These are phyloP conservation scores for Alternaria tenuissima DNA, from an alignment of 2,329 filamentous ascomycete species.

Conservation along the genomic window DNA sequence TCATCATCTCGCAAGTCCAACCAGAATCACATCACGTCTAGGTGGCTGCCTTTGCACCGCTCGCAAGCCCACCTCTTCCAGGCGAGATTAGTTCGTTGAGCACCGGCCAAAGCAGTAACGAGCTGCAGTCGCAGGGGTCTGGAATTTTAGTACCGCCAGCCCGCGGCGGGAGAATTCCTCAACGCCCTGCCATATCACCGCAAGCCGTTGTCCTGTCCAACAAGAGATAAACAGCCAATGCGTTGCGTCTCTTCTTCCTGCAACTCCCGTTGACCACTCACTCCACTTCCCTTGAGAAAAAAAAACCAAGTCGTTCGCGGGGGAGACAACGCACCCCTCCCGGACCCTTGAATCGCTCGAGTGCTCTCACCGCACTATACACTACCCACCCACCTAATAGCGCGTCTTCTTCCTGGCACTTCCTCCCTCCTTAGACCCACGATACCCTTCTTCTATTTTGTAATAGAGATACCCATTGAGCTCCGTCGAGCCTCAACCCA, in stretches of 20 bases:
- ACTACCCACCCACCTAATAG: constrained; percentile 19
- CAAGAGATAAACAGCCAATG: constrained; percentile 46
- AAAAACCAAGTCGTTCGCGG: constrained; percentile 18
- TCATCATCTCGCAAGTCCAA: constrained; percentile 25
- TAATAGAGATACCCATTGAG: constrained; percentile 39
- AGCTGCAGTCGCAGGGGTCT: constrained; percentile 39
- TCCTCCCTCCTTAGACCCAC: constrained; percentile 25
- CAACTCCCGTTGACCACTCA: constrained; percentile 26
- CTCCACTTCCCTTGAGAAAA: constrained; percentile 10
- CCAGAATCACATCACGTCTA: constrained; percentile 1
- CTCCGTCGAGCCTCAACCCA: constrained; percentile 33
- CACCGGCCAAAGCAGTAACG: constrained; percentile 33
- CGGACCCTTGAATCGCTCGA: constrained; percentile 21
- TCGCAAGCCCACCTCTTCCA: constrained; percentile 30
- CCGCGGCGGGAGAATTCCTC: constrained; percentile 43
- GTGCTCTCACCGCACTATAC: constrained; percentile 22
- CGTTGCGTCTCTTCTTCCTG: constrained; percentile 37
- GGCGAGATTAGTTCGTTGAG: constrained; percentile 40
- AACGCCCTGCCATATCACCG: constrained; percentile 32
- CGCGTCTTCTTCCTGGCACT: constrained; percentile 26
- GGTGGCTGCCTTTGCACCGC: background rate
- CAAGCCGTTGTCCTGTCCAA: constrained; percentile 28
- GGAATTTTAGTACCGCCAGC: constrained; percentile 39
- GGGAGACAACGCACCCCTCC: constrained; percentile 20
- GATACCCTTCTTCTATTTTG: constrained; percentile 31